Conservation (phyloP, 2,329 filamentous ascomycete genomes). For the Ophiostoma sp. region DNA sequence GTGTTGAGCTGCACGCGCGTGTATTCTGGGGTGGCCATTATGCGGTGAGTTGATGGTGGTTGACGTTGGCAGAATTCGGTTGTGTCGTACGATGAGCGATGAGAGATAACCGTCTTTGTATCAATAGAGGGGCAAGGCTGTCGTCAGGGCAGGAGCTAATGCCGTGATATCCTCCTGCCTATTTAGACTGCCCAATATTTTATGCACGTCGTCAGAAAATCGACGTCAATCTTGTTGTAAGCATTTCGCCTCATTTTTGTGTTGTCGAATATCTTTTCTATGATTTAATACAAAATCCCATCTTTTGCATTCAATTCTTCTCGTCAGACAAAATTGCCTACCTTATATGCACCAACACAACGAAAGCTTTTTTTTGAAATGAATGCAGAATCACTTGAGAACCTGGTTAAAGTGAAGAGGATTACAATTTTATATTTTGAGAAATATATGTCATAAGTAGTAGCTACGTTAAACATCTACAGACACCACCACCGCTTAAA, state of each 20-base stretch:
- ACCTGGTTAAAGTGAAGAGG: no score
- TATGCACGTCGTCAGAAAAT: conserved; percentile 7
- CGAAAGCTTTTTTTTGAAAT: no score
- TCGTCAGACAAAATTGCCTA: no score
- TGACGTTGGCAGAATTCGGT: not conserved
- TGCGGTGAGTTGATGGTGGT: not conserved
- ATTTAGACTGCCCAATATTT: not conserved
- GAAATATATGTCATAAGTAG: not conserved
- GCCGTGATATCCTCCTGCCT: conserved; percentile 7
- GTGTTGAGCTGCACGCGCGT: conserved; percentile 32
- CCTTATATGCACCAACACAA: no score
- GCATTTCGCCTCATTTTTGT: not conserved
- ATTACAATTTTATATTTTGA: no score
- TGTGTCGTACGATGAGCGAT: not conserved
- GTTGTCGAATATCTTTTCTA: no score
- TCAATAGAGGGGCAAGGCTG: conserved; percentile 3
- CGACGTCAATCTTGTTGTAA: not conserved
- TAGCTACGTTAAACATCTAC: not conserved
- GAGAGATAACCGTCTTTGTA: not conserved
- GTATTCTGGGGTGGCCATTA: conserved; percentile 18
- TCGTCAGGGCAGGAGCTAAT: not conserved
- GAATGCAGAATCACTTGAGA: no score
- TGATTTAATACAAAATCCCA: no score
- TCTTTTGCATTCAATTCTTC: no score
- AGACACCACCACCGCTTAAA: not conserved